Percentiles rank a stretch among this genome's conserved stretches.
These are phyloP conservation scores for Eucalyptus pauciflora DNA, from an alignment of 345 rosid genomes.

Conservation along the genomic window DNA sequence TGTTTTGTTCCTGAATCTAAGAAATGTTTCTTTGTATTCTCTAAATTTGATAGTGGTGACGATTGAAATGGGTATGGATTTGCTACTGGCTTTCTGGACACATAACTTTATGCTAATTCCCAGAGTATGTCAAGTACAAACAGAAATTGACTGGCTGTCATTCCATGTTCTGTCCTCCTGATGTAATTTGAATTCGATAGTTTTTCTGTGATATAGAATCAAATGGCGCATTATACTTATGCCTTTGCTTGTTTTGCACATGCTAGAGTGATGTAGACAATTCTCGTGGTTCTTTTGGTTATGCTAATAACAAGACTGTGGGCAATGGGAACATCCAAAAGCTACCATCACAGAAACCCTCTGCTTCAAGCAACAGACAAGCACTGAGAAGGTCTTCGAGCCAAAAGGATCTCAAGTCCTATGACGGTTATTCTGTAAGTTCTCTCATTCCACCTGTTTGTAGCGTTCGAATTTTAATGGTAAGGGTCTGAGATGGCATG, in stretches of 20 bases:
- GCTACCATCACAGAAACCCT: constrained; percentile 15
- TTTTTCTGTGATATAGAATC: neutral
- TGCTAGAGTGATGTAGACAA: constrained; percentile 70
- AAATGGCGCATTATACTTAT: neutral
- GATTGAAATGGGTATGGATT: neutral
- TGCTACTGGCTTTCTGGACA: neutral
- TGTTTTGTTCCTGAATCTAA: neutral
- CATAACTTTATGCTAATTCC: neutral
- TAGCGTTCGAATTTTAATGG: neutral
- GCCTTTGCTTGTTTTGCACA: neutral
- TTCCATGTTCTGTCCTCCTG: neutral
- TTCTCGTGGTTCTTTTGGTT: constrained; percentile 22
- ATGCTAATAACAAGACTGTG: constrained; percentile 18
- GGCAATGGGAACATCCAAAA: constrained; percentile 19
- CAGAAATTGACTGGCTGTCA: neutral
- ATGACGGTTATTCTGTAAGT: constrained; percentile 87
- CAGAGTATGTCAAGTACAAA: neutral
- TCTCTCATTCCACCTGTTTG: neutral
- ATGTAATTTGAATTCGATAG: neutral
- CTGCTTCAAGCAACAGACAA: constrained; percentile 33
- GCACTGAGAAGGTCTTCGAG: constrained; percentile 57
- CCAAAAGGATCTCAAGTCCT: constrained; percentile 58
- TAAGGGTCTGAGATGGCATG: neutral
- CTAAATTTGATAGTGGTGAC: neutral
- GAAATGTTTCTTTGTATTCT: neutral